Conservation (phyloP, 345 rosid genomes). For the Lepidium sativum region DNA sequence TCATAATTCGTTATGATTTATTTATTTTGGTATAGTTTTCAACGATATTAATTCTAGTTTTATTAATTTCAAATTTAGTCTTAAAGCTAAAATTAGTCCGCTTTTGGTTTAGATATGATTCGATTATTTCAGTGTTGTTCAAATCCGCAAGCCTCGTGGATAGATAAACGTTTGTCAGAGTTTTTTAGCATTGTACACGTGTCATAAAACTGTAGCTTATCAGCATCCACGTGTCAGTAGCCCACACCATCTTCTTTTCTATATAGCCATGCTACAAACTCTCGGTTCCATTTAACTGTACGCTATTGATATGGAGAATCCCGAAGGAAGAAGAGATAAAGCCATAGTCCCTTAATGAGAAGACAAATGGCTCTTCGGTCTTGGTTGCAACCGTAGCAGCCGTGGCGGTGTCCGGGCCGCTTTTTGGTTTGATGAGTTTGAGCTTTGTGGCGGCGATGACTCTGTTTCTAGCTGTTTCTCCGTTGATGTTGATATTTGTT, state of each 20-base stretch:
- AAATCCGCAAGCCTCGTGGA: constrained; percentile 12
- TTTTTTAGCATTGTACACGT: neutral
- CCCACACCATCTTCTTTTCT: neutral
- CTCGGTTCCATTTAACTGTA: neutral
- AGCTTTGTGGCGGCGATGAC: constrained; percentile 28
- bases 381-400: constrained; percentile 23
- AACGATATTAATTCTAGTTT: no score
- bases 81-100: neutral
- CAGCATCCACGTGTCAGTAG: constrained; percentile 15
- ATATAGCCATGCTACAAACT: constrained; percentile 2
- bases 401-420: constrained; percentile 28
- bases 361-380: neutral
- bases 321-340: constrained; percentile 10
- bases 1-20: neutral
- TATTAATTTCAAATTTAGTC: no score
- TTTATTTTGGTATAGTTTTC: neutral
- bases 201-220: neutral
- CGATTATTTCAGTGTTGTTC: neutral
- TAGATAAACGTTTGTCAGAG: neutral
- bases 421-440: constrained; percentile 31
- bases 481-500: constrained; percentile 31
- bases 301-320: constrained; percentile 14
- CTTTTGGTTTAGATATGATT: neutral
- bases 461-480: constrained; percentile 31
- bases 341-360: neutral